These are phyloP conservation scores for Talinum fruticosum DNA, from an alignment of 148 eudicot genomes.

Conservation along the genomic window DNA sequence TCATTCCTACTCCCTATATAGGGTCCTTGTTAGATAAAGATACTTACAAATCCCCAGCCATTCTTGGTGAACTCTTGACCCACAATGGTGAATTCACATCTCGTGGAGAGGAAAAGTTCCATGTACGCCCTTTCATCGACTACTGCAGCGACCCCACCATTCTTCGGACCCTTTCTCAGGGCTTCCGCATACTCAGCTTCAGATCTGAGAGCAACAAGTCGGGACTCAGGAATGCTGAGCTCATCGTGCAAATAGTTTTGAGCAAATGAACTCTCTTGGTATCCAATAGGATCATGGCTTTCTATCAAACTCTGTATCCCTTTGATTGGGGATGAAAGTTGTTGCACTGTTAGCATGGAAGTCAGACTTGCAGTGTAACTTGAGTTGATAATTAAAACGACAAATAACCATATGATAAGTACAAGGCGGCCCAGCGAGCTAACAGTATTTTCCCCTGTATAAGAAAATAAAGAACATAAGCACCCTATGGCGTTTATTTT, in stretches of 20 bases:
- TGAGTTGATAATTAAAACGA: constrained; percentile 63
- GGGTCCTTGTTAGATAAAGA: constrained; percentile 2
- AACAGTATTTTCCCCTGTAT: constrained; percentile 56
- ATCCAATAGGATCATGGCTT: constrained; percentile 55
- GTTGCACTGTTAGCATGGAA: constrained; percentile 72
- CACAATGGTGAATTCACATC: constrained; percentile 64
- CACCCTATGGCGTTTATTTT: background rate
- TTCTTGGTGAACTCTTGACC: constrained; percentile 66
- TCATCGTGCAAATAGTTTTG: constrained; percentile 45
- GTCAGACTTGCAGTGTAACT: constrained; percentile 77
- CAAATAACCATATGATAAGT: constrained; percentile 73
- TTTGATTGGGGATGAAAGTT: constrained; percentile 56
- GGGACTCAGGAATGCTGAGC: constrained; percentile 40
- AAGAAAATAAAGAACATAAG: constrained; percentile 2
- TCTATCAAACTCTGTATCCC: constrained; percentile 51
- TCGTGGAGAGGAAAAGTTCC: constrained; percentile 63
- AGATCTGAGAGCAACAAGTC: constrained; percentile 52
- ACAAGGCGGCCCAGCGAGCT: constrained; percentile 63
- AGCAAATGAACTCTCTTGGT: constrained; percentile 62
- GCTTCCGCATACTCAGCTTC: constrained; percentile 46
- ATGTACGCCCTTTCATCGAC: constrained; percentile 61
- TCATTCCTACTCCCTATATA: background rate
- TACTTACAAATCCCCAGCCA: constrained; percentile 87
- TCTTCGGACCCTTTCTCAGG: constrained; percentile 48
- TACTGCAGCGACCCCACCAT: constrained; percentile 69